Base-by-base conservation (phyloP, 2,329 filamentous ascomycete species). In the Penicillium sp. region DNA sequence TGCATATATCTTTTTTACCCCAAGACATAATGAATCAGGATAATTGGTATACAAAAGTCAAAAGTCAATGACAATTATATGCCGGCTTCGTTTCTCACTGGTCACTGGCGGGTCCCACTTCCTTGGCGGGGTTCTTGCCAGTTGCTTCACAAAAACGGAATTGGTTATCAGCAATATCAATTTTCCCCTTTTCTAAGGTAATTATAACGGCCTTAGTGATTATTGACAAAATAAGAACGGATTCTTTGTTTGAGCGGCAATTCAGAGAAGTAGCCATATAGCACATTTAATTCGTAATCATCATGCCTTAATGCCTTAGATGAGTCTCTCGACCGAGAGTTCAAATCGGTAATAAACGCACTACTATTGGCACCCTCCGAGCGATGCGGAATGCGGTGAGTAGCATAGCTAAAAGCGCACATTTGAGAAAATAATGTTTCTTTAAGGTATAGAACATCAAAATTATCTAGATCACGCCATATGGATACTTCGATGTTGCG, bases 291-390 rank as follows among this genome's bases (percentile, higher is more conserved):
- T 39, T 39, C 11, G 35, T 10, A 39, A 39, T 19, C 9, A 1
- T 19, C 19, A 19, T 19, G 19, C 19, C 19, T 19, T 19, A 19
- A 42, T 13, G 39, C 9, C 14, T 23, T 42, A n/a, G 10, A 13
- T 7, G 26, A 10, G 27, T 29, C 26, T 53, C 31, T 53, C 50
- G 50, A 44, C 50, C 50, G 50, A 53, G 52, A 53, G 29, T 33
- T n/a, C 16, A 25, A 61, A 54, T 57, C 54, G 57, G 59, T 60
- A 62, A 63, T 62, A 26, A 55, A 54, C 50, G 48, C 51, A 29
- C n/a, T 51, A n/a, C 50, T 53, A 63, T 63, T 63, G 61, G 61
- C 46, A 55, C 48, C 21, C 49, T 10, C 47, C 21, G 50, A 52
- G 54, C 10, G 4, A 42, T 42, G 19, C 39, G 39, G 39, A 42